Evolutionary conservation across 1,139 yeast species (phyloP).

Genomic region (Keqinozyma sinolaborantium): DNA sequence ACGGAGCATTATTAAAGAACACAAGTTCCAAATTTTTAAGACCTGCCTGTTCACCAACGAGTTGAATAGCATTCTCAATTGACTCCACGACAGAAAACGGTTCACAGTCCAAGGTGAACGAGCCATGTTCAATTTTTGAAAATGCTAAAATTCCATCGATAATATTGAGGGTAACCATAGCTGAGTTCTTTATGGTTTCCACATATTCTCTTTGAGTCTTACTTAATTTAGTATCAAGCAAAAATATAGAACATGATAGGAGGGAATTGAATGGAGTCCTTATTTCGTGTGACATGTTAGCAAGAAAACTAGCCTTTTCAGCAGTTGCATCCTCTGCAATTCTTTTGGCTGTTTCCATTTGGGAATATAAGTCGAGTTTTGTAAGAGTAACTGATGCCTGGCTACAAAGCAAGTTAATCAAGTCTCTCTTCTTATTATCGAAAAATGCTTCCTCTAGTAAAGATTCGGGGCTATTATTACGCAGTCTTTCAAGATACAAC

Average conservation of each 20-base stretch:
- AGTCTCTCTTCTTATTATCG: slow-evolving; percentile 32
- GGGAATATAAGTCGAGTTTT: slow-evolving; percentile 45
- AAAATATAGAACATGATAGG: slow-evolving; percentile 51
- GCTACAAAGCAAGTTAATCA: slow-evolving; percentile 45
- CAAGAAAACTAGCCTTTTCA: slow-evolving; percentile 55
- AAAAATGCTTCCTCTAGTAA: slow-evolving; percentile 15
- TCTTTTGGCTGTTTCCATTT: slow-evolving; percentile 50
- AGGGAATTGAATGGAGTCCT: slow-evolving; percentile 58
- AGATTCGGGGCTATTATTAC: slow-evolving; percentile 1
- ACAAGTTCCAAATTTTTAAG: slow-evolving; percentile 46
- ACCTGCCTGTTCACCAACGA: slow-evolving; percentile 52
- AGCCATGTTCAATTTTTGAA: slow-evolving; percentile 56
- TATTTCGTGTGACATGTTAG: slow-evolving; percentile 61
- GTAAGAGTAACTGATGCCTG: slow-evolving; percentile 55
- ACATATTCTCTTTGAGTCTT: slow-evolving; percentile 51
- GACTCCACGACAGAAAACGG: slow-evolving; percentile 51
- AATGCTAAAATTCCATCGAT: slow-evolving; percentile 58
- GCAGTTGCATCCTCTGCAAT: slow-evolving; percentile 61
- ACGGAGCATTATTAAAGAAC: slow-evolving; percentile 41
- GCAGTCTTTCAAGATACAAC: slow-evolving; percentile 42
- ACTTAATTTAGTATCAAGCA: slow-evolving; percentile 46
- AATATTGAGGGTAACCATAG: slow-evolving; percentile 51
- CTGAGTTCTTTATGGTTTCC: slow-evolving; percentile 50
- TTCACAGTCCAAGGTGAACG: slow-evolving; percentile 41
- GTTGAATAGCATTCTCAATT: slow-evolving; percentile 49